These are phyloP conservation scores for Tetracladium maxilliforme DNA, from an alignment of 2,329 filamentous ascomycete species.

Conservation along the genomic window DNA sequence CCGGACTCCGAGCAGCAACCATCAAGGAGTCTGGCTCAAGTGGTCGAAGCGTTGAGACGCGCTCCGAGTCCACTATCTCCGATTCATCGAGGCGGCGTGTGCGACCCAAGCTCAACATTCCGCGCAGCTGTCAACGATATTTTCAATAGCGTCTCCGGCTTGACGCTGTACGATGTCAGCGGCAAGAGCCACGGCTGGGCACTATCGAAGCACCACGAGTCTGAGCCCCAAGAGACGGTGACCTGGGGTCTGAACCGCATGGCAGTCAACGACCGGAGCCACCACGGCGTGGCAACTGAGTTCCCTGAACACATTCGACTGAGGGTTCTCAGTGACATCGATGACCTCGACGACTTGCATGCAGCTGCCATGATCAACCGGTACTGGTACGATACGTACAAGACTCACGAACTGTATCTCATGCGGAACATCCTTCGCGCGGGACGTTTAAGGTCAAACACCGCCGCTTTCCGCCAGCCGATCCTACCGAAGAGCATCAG, in stretches of 20 bases:
- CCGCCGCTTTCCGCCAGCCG: background rate
- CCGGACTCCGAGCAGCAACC: constrained; percentile 10
- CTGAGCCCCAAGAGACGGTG: no score
- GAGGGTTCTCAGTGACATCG: constrained; percentile 23
- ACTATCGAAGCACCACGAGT: constrained; percentile 21
- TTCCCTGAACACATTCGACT: constrained; percentile 18
- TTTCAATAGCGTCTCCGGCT: constrained; percentile 31
- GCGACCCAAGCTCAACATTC: constrained; percentile 32
- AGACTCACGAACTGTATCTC: constrained; percentile 25
- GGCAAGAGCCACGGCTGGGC: constrained; percentile 33
- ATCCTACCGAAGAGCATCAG: constrained; percentile 1
- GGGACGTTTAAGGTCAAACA: constrained; percentile 3
- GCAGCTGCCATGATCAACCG: constrained; percentile 24
- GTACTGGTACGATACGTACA: constrained; percentile 27
- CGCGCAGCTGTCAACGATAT: constrained; percentile 31
- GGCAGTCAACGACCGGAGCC: no score
- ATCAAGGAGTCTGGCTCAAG: constrained; percentile 25
- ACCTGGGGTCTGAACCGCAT: no score
- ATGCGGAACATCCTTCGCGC: constrained; percentile 12
- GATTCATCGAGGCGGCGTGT: constrained; percentile 25
- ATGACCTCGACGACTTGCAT: constrained; percentile 24
- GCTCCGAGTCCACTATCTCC: constrained; percentile 30
- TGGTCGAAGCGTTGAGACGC: constrained; percentile 25
- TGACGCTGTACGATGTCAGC: constrained; percentile 32
- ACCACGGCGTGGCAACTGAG: no score